These are phyloP conservation scores for Coix lacrymajobi DNA, from an alignment of 176 grass and related monocot genomes.

Conservation along the genomic window DNA sequence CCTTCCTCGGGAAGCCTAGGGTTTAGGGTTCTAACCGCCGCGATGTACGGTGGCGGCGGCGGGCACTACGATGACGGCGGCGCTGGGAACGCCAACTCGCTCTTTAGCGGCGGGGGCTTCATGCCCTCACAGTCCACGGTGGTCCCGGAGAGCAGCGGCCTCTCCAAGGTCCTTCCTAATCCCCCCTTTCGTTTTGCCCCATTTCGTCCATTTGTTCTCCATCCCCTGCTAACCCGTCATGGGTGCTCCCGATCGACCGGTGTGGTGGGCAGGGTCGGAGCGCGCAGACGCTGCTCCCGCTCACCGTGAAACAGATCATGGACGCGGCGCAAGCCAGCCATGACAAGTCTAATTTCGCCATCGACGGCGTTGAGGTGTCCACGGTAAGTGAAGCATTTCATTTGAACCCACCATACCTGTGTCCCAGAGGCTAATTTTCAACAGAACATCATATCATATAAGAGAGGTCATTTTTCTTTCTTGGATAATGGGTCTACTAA, in stretches of 20 bases:
- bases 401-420: background rate
- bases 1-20: conserved; percentile 20
- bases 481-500: too few species aligned
- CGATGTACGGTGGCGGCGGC: conserved; percentile 48
- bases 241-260: background rate
- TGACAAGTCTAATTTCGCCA: conserved; percentile 70
- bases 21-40: conserved; percentile 36
- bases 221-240: background rate
- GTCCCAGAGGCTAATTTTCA: background rate
- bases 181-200: background rate
- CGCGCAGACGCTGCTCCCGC: conserved; percentile 55
- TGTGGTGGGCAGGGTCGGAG: conserved; percentile 32
- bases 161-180: conserved; percentile 48
- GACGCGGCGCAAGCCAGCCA: conserved; percentile 66
- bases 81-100: conserved; percentile 27
- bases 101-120: conserved; percentile 91
- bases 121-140: conserved; percentile 82
- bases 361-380: conserved; percentile 67
- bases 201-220: background rate
- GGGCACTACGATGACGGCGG: conserved; percentile 35
- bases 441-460: background rate
- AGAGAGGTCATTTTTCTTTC: too few species aligned
- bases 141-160: conserved; percentile 35
- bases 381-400: conserved; percentile 41
- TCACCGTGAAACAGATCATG: conserved; percentile 87